Percentiles rank a stretch among this genome's conserved stretches.
Evolutionary conservation across 768 basidiomycete species (phyloP).

Genomic region (Dioszegia crocea): DNA sequence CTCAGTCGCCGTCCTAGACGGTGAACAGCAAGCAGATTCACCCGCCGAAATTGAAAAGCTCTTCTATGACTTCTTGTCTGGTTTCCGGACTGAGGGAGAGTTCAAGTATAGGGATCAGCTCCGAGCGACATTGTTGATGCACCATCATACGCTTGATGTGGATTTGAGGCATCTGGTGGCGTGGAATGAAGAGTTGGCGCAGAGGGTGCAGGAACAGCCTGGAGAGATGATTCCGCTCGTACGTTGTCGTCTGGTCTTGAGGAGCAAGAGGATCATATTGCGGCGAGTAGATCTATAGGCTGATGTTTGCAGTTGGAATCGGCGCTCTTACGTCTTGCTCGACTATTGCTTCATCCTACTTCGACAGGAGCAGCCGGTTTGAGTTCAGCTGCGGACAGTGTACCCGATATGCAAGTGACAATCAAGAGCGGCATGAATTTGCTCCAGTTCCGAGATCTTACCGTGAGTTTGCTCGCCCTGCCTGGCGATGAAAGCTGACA

Average conservation of each 20-base stretch:
- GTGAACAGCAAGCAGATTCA: conserved; percentile 60
- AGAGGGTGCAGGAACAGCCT: conserved; percentile 81
- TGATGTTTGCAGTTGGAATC: conserved; percentile 69
- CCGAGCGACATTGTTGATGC: conserved; percentile 79
- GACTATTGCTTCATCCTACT: conserved; percentile 74
- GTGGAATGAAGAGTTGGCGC: conserved; percentile 91
- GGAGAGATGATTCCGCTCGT: conserved; percentile 85
- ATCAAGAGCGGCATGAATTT: conserved; percentile 86
- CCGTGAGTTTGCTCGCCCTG: conserved; percentile 52
- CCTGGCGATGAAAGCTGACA: not conserved
- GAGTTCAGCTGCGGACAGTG: conserved; percentile 46
- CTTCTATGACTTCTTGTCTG: conserved; percentile 77
- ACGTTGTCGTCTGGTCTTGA: conserved; percentile 35
- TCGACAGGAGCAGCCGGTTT: conserved; percentile 51
- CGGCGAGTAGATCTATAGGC: too few species aligned
- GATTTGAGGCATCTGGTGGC: conserved; percentile 65
- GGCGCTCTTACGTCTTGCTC: conserved; percentile 78
- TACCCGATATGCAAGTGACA: conserved; percentile 78
- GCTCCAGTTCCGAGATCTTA: conserved; percentile 87
- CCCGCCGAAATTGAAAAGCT: conserved; percentile 76
- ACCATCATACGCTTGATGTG: conserved; percentile 80
- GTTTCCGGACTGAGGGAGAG: conserved; percentile 81
- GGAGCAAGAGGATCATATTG: not conserved
- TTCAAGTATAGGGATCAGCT: conserved; percentile 92
- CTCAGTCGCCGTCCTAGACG: conserved; percentile 72